phyloP scores from a whole-genome alignment of 2,329 filamentous ascomycete genomes.

The Podosphaera xanthii region DNA sequence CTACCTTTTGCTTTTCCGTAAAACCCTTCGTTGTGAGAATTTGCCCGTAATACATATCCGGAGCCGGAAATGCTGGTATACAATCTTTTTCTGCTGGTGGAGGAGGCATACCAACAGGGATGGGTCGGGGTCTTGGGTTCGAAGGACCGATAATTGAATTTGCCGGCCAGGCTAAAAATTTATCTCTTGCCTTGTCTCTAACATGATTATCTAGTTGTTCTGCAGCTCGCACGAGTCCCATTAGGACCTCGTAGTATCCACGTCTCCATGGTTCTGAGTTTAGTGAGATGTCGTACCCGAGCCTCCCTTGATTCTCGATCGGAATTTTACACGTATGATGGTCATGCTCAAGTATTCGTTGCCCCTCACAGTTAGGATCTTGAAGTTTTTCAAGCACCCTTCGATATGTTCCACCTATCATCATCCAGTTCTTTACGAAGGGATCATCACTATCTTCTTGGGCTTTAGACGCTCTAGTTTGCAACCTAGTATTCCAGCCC shows the following conservation, averaged over 20 bases:
- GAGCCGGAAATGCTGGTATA: slow-evolving; percentile 40
- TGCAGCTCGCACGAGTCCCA: slow-evolving; percentile 51
- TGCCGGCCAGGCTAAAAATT: slow-evolving; percentile 37
- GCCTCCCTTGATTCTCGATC: slow-evolving; percentile 30
- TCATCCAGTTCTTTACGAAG: slow-evolving; percentile 35
- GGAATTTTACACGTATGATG: slow-evolving; percentile 29
- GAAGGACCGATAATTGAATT: slow-evolving; percentile 61
- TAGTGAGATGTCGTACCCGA: slow-evolving; percentile 16
- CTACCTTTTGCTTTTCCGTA: slow-evolving; percentile 51
- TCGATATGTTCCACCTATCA: slow-evolving; percentile 35
- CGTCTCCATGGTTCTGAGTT: slow-evolving; percentile 70
- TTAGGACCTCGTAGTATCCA: slow-evolving; percentile 65
- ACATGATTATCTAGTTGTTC: slow-evolving; percentile 69
- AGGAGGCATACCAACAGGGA: slow-evolving; percentile 37
- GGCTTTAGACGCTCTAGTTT: slow-evolving; percentile 30
- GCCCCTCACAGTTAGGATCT: slow-evolving; percentile 43
- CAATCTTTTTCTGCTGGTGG: slow-evolving; percentile 58
- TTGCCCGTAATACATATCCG: slow-evolving; percentile 60
- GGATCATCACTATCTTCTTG: slow-evolving; percentile 8
- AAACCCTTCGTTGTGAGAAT: slow-evolving; percentile 66
- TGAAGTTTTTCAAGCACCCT: slow-evolving; percentile 45
- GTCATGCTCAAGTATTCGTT: slow-evolving; percentile 25
- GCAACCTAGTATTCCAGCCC: slow-evolving; percentile 45
- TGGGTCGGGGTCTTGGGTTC: slow-evolving; percentile 56
- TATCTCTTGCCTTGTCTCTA: slow-evolving; percentile 37